Conservation (phyloP, 768 basidiomycete species). For the Hypholoma sublateritium region DNA sequence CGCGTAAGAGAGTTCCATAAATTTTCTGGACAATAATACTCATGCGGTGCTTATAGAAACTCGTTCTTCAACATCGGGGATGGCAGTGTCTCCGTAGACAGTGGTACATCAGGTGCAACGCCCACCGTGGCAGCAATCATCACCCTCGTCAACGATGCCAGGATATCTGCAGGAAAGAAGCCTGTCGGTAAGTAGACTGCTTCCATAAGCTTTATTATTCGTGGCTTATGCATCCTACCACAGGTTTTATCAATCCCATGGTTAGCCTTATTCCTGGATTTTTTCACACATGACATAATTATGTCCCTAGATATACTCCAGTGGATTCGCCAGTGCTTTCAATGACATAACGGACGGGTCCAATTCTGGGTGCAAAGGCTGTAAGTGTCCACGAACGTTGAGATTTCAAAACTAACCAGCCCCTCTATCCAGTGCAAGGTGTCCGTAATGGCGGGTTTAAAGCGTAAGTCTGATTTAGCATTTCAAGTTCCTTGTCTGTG, state of each 20-base stretch:
- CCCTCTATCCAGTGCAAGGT: constrained; percentile 28
- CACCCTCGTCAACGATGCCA: constrained; percentile 52
- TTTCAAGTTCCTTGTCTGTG: neutral
- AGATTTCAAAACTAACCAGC: neutral
- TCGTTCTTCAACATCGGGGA: constrained; percentile 15
- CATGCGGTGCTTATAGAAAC: constrained; percentile 3
- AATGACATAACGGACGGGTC: constrained; percentile 38
- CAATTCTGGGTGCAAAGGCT: constrained; percentile 46
- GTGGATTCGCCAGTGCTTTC: constrained; percentile 33
- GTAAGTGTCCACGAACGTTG: constrained; percentile 15
- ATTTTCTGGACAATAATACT: neutral
- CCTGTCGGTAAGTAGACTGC: constrained; percentile 39
- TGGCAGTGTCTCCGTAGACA: constrained; percentile 22
- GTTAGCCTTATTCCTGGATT: constrained; percentile 18
- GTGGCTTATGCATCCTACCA: neutral
- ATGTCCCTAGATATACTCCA: constrained; percentile 19
- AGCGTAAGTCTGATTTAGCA: constrained; percentile 28
- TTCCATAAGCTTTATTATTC: neutral
- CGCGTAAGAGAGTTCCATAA: constrained; percentile 25
- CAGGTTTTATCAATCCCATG: constrained; percentile 45
- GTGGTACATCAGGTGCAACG: constrained; percentile 41
- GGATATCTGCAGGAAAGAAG: constrained; percentile 38
- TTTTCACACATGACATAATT: constrained; percentile 21
- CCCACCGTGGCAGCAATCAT: constrained; percentile 43
- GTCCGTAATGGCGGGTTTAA: constrained; percentile 31